These are phyloP conservation scores for Sporothrix protearum DNA, from an alignment of 2,329 filamentous ascomycete species.

Conservation along the genomic window DNA sequence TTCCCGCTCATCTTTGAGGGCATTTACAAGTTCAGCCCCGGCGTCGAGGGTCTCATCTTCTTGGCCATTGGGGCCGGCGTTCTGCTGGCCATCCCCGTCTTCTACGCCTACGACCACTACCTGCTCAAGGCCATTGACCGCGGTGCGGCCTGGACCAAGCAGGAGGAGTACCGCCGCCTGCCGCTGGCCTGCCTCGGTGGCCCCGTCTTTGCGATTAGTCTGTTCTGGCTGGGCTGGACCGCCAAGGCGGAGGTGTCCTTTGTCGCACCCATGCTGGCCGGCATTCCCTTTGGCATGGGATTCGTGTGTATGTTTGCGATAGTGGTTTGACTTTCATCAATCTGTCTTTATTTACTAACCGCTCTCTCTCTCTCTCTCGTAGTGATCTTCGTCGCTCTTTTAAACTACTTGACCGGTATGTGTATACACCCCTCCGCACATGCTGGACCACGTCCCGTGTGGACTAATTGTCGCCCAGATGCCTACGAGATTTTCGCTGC, in stretches of 20 bases:
- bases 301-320: conserved; percentile 45
- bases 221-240: conserved; percentile 63
- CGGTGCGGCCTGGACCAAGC: conserved; percentile 54
- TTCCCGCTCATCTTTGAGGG: conserved; percentile 66
- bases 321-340: background rate
- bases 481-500: conserved; percentile 65
- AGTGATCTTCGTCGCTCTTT: conserved; percentile 58
- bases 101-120: conserved; percentile 62
- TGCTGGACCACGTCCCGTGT: too few relatives aligned
- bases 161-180: conserved; percentile 65
- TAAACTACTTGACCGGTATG: conserved; percentile 34
- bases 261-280: conserved; percentile 56
- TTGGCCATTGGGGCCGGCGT: conserved; percentile 65
- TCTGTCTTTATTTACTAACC: background rate
- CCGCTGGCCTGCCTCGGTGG: conserved; percentile 69
- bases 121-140: conserved; percentile 50
- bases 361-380: background rate
- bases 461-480: too few relatives aligned
- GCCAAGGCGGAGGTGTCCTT: conserved; percentile 48
- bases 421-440: too few relatives aligned
- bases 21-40: conserved; percentile 60
- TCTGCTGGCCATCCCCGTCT: conserved; percentile 55
- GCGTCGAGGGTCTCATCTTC: conserved; percentile 64
- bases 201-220: conserved; percentile 54
- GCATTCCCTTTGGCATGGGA: conserved; percentile 59